Percentiles rank a stretch among this genome's conserved stretches.
These are phyloP conservation scores for Cyclostephanos tholiformis DNA, from an alignment of 108 stramenopile genomes.

Conservation along the genomic window DNA sequence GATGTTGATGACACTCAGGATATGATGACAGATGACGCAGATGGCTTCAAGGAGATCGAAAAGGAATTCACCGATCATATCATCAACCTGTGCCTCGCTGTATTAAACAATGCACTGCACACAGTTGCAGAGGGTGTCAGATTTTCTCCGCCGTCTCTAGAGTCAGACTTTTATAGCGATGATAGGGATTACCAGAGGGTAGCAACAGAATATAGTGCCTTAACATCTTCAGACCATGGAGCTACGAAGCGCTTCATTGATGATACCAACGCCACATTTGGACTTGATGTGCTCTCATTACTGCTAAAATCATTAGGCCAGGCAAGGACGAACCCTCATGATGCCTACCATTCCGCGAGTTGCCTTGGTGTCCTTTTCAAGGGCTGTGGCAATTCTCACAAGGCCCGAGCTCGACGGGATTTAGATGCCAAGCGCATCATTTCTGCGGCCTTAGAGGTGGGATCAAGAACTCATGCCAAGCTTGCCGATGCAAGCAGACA, in stretches of 20 bases:
- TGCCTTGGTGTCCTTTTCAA: constrained; percentile 75
- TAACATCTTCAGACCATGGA: too few relatives aligned
- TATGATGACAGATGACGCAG: constrained; percentile 42
- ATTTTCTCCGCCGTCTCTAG: too few relatives aligned
- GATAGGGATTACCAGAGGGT: constrained; percentile 4
- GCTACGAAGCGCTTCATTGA: constrained; percentile 66
- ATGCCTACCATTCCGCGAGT: constrained; percentile 83
- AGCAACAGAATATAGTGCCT: too few relatives aligned
- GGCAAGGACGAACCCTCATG: constrained; percentile 79
- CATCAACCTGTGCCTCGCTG: constrained; percentile 80
- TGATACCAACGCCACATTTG: constrained; percentile 63
- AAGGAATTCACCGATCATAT: constrained; percentile 64
- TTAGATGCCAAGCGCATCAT: constrained; percentile 85
- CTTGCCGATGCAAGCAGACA: constrained; percentile 55
- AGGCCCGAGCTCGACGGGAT: constrained; percentile 71
- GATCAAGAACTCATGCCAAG: constrained; percentile 77
- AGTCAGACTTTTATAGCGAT: too few relatives aligned
- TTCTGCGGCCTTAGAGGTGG: constrained; percentile 79
- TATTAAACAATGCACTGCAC: constrained; percentile 81
- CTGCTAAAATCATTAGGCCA: constrained; percentile 76
- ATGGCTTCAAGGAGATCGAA: constrained; percentile 49
- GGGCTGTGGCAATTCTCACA: constrained; percentile 67
- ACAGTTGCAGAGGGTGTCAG: constrained; percentile 55
- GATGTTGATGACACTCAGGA: constrained; percentile 48
- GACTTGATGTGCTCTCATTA: constrained; percentile 71